These are phyloP conservation scores for Acacia acuminata DNA, from an alignment of 306 rosid species.

Conservation along the genomic window DNA sequence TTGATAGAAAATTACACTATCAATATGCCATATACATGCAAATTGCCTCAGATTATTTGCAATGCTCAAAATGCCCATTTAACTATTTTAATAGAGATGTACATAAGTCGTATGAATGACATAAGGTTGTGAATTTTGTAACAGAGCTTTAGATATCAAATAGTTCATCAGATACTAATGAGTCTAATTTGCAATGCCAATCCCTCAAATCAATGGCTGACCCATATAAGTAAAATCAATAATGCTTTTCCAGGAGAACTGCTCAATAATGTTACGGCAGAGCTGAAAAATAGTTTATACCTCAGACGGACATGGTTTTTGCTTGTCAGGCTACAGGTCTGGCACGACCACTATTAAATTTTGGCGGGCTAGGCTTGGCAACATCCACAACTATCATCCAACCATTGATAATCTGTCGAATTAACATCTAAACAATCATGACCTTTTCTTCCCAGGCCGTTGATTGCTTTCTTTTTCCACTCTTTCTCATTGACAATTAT, in stretches of 20 bases:
- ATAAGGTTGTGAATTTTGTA: not conserved
- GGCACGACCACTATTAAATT: slow-evolving; percentile 39
- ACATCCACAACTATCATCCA: slow-evolving; percentile 95
- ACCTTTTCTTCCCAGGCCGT: slow-evolving; percentile 7
- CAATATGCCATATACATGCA: not conserved
- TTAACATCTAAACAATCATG: slow-evolving; percentile 22
- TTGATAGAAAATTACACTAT: not conserved
- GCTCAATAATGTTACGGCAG: not conserved
- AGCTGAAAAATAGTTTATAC: slow-evolving; percentile 12
- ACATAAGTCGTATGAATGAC: not conserved
- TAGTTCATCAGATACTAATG: not conserved
- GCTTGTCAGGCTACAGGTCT: slow-evolving; percentile 35
- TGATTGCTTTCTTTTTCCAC: not conserved
- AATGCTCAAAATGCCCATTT: not conserved
- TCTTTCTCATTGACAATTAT: not conserved
- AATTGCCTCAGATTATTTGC: not conserved
- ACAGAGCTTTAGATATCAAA: slow-evolving; percentile 2
- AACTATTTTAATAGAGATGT: slow-evolving; percentile 1
- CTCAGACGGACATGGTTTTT: not conserved
- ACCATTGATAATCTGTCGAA: slow-evolving; percentile 81
- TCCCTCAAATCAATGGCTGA: not conserved
- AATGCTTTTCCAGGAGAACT: slow-evolving; percentile 4
- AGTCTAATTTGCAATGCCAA: not conserved
- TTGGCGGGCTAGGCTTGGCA: slow-evolving; percentile 66
- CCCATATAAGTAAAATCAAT: not conserved